Percentiles rank a stretch among this genome's conserved stretches.
These are phyloP conservation scores for Mycena amicta DNA, from an alignment of 768 basidiomycete species.

Conservation along the genomic window DNA sequence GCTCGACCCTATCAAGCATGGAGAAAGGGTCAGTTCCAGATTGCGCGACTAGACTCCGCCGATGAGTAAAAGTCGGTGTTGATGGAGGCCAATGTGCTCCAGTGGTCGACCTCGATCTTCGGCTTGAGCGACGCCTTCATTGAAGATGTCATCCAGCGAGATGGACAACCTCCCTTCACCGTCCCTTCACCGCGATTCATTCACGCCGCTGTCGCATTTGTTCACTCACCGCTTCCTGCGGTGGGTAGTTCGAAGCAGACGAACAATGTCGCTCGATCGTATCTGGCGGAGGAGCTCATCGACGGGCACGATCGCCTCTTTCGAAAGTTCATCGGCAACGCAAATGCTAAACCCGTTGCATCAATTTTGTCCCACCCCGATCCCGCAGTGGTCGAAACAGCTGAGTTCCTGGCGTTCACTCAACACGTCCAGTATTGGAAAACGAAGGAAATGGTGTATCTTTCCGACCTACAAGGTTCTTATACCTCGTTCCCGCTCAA, in stretches of 20 bases:
- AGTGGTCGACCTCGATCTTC: neutral
- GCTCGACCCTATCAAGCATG: too few species aligned
- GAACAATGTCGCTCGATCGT: neutral
- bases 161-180: neutral
- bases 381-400: neutral
- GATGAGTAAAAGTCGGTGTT: conserved; percentile 42
- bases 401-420: conserved; percentile 19
- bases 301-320: too few species aligned
- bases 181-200: neutral
- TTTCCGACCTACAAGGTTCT: conserved; percentile 24
- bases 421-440: conserved; percentile 23
- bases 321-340: neutral
- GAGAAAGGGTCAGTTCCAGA: too few species aligned
- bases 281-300: neutral
- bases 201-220: neutral
- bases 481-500: neutral
- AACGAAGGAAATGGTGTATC: conserved; percentile 13
- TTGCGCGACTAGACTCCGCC: conserved; percentile 37
- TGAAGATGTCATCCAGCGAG: neutral
- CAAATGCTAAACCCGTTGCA: neutral
- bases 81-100: conserved; percentile 34
- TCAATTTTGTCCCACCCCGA: neutral
- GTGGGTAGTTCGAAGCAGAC: neutral
- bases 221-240: neutral
- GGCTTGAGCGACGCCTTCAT: neutral